phyloP scores from a whole-genome alignment of 306 rosid genomes.

The Begonia masoniana region DNA sequence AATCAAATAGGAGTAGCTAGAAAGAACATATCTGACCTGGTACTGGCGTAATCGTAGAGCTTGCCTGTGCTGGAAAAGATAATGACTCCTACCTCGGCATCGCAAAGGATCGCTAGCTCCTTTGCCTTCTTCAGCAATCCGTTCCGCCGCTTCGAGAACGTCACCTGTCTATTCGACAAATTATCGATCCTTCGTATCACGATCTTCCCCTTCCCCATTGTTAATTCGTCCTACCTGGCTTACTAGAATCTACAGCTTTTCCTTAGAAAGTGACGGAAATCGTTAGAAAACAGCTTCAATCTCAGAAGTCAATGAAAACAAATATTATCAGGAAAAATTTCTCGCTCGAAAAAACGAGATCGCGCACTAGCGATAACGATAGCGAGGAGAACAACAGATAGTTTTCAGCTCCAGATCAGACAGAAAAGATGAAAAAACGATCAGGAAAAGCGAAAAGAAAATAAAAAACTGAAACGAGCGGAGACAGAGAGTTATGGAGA shows the following conservation, averaged over 20 bases:
- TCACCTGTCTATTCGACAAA: constrained; percentile 74
- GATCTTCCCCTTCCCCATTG: constrained; percentile 87
- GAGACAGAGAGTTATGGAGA: not conserved
- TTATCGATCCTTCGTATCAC: constrained; percentile 83
- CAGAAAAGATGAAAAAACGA: not conserved
- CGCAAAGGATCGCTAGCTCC: constrained; percentile 75
- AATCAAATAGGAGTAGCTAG: not conserved
- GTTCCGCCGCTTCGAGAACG: constrained; percentile 69
- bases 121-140: constrained; percentile 81
- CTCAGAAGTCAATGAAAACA: not conserved
- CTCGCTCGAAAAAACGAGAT: not conserved
- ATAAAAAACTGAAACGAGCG: not conserved
- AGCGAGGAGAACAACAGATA: not conserved
- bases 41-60: constrained; percentile 61
- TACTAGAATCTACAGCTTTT: not conserved
- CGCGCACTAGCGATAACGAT: not conserved
- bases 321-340: not conserved
- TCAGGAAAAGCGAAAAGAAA: not conserved
- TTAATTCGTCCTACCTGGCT: not conserved
- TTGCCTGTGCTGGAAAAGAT: constrained; percentile 79
- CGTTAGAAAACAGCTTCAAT: not conserved
- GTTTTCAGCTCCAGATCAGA: not conserved
- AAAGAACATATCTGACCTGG: constrained; percentile 30
- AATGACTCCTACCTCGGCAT: constrained; percentile 72
- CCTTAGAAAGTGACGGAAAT: not conserved